Percentiles rank a stretch among this genome's conserved stretches.
Evolutionary conservation across 2,329 filamentous ascomycete species (phyloP).

Genomic region (Amylocarpus encephaloides): DNA sequence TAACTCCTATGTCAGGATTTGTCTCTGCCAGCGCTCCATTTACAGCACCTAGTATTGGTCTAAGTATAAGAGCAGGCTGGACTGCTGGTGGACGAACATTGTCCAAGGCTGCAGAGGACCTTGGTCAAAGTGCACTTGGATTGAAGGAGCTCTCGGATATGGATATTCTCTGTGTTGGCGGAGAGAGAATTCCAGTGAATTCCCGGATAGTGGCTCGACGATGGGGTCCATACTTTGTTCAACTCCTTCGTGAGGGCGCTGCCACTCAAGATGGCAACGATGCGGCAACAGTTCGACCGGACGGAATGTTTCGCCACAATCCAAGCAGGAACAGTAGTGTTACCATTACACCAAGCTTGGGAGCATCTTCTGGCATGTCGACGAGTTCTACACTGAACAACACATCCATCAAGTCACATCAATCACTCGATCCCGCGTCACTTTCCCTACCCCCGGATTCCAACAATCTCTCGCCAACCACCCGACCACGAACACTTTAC

Average conservation of each 20-base stretch:
- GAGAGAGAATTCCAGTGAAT: slow-evolving; percentile 88
- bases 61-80: slow-evolving; percentile 48
- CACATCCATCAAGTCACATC: slow-evolving; percentile 17
- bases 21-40: slow-evolving; percentile 72
- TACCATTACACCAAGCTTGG: slow-evolving; percentile 70
- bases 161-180: slow-evolving; percentile 88
- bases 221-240: slow-evolving; percentile 96
- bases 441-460: slow-evolving; percentile 32
- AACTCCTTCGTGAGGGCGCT: slow-evolving; percentile 73
- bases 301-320: slow-evolving; percentile 45
- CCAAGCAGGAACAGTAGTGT: slow-evolving; percentile 71
- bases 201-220: slow-evolving; percentile 79
- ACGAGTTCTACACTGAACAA: slow-evolving; percentile 41
- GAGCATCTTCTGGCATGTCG: slow-evolving; percentile 42
- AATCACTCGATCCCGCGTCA: slow-evolving; percentile 11
- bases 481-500: slow-evolving; percentile 79
- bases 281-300: slow-evolving; percentile 65
- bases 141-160: slow-evolving; percentile 90
- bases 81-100: slow-evolving; percentile 72
- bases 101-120: slow-evolving; percentile 71
- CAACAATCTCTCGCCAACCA: slow-evolving; percentile 49
- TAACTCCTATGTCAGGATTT: slow-evolving; percentile 72
- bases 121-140: slow-evolving; percentile 73
- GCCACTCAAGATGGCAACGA: slow-evolving; percentile 67
- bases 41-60: slow-evolving; percentile 42